These are phyloP conservation scores for Parastagonospora nodorum DNA, from an alignment of 2,329 filamentous ascomycete species.

Conservation along the genomic window DNA sequence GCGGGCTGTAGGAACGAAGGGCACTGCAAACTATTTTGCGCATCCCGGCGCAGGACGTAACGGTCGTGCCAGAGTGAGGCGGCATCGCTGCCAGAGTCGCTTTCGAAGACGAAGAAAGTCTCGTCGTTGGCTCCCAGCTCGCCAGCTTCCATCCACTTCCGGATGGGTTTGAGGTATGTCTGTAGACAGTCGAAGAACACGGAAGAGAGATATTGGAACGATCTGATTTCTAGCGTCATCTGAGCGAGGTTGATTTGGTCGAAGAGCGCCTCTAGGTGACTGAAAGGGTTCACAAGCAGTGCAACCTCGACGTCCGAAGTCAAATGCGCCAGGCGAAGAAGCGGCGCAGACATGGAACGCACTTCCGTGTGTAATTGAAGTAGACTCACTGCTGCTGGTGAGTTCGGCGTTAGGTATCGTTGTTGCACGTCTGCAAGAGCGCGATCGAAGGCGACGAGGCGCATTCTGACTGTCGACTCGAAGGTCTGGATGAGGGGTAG, in stretches of 20 bases:
- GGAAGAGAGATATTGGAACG: conserved; percentile 67
- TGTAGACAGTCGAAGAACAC: conserved; percentile 83
- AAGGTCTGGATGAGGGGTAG: conserved; percentile 68
- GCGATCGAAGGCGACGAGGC: conserved; percentile 64
- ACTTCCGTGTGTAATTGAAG: conserved; percentile 66
- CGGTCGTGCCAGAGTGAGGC: conserved; percentile 76
- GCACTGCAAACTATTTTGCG: conserved; percentile 66
- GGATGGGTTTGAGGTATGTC: conserved; percentile 79
- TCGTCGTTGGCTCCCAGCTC: conserved; percentile 68
- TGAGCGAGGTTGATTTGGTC: conserved; percentile 72
- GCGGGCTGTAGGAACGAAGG: conserved; percentile 76
- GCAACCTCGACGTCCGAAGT: conserved; percentile 60
- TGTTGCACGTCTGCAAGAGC: conserved; percentile 65
- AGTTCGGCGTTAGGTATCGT: conserved; percentile 60
- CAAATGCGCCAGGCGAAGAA: conserved; percentile 66
- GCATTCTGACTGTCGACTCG: conserved; percentile 64
- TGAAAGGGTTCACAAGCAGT: conserved; percentile 59
- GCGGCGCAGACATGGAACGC: conserved; percentile 56
- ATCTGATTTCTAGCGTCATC: conserved; percentile 64
- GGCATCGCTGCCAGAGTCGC: conserved; percentile 61
- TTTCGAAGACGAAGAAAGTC: conserved; percentile 75
- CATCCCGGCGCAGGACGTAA: conserved; percentile 68
- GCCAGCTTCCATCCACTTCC: conserved; percentile 83
- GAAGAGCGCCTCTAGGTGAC: conserved; percentile 79
- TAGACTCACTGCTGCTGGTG: conserved; percentile 68